Base-by-base conservation (phyloP, 129 eudicot genomes). In the Ambrosia trifida region DNA sequence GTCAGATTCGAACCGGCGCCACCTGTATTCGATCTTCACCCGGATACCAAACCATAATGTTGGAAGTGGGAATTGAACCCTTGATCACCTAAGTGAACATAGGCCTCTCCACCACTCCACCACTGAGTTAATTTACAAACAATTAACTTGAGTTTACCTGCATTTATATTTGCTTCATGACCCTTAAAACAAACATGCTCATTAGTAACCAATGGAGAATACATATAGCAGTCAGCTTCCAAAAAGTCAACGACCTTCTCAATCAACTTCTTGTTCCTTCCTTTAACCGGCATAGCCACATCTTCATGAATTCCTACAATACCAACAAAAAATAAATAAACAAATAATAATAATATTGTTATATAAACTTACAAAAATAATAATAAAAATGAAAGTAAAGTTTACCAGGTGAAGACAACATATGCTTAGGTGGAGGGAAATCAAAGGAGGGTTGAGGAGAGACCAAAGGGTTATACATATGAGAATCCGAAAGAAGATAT, bases 371-470 rank as follows among this genome's bases (percentile, higher is more conserved):
- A 51, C 0, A 62, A 36, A 36, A 52, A 14, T 17, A 54, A n/a
- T 17, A 66, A 11, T 11, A 1, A 45, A 54, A 32, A 30, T 8
- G 5, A 68, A 38, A 11, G 7, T 32, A 47, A 17, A 47, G 14
- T 0, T 52, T 56, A 77, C 76, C 81, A 28, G 65, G 28, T 1
- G 71, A 56, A 70, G 47, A 17, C 33, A 45, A 16, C 36, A 77
- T 43, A 3, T 61, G 81, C 41, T 62, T 70, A 4, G 81, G 81
- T 40, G 81, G 76, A 71, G 72, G 67, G 44, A 41, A 31, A 77
- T 70, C 77, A 12, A 77, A 70, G 33, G 72, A 13, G 66, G 77
- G 77, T 70, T 63, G 81, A 40, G 72, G 72, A 63, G 67, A 70
- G 19, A 78, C 65, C 43, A 70, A 31, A 52, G 72, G 77, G 45